Base-by-base conservation (phyloP, 495 filamentous ascomycete genomes). In the Xylaria venustula region DNA sequence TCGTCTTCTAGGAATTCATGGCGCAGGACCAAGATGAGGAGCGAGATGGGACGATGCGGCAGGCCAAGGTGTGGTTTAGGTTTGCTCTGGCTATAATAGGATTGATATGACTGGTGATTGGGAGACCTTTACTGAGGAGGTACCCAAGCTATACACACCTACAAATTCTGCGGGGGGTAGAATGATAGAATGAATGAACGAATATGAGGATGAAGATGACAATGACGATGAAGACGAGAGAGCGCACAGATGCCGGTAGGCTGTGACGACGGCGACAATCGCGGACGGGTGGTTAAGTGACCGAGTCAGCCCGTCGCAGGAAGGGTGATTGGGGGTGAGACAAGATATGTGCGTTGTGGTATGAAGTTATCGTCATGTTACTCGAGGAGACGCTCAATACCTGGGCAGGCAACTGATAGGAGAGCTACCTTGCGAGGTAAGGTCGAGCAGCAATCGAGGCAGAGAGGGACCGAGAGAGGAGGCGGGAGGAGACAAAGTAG, bases 301-400 rank as follows among this genome's bases (percentile, higher is more conserved):
- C 40, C 47, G 57, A 60, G 57, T 60, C 57, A 60, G 57, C 57
- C 57, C 49, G 56, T 60, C 37, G 25, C 47, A 52, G 28, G 26
- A 44, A 60, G 34, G 23, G 46, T 52, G 25, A 52, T 52, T 52
- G 57, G 47, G 17, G 28, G 34, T 42, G 40, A 47, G 37, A 32
- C 47, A 44, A 34, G 36, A 52, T 60, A 22, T 32, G 37, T 60
- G 37, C 37, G 45, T 51, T 44, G 46, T 59, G 22, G 22, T 19
- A 52, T 60, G 57, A 60, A 52, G 37, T 52, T 60, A 60, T 60
- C 57, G 37, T 60, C 57, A 60, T 60, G 57, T 51, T 40, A 52
- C 25, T 47, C 14, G 25, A 19, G 52, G 22, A 17, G 40, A 45
- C 25, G 17, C 3, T 45, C 37, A 45, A 55, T 45, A 40, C 30